A percentile compares a stretch with the other conserved stretches of the same genome.
Conservation (phyloP, 768 basidiomycete genomes). For the Collybiopsis luxurians region DNA sequence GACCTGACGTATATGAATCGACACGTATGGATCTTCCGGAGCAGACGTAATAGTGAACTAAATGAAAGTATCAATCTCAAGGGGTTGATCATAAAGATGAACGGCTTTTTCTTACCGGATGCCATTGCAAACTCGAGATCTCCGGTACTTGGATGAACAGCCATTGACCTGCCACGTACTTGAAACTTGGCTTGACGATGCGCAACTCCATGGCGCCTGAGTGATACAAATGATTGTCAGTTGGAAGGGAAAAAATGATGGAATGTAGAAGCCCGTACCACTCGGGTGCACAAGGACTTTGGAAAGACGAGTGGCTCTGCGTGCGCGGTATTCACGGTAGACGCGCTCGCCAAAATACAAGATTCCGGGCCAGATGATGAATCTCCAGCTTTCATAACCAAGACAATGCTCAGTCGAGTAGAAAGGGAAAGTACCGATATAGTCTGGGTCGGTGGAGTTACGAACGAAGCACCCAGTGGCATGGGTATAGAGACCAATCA, state of each 20-base stretch:
- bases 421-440: constrained; percentile 74
- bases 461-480: constrained; percentile 96
- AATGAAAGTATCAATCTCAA: background rate
- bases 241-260: constrained; percentile 3
- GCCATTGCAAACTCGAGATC: constrained; percentile 84
- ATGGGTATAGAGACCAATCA: constrained; percentile 86
- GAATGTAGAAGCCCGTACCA: constrained; percentile 42
- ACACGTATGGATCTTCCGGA: constrained; percentile 91
- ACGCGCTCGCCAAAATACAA: constrained; percentile 87
- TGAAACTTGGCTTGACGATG: constrained; percentile 89
- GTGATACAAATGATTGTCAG: constrained; percentile 7
- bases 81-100: constrained; percentile 64
- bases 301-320: constrained; percentile 73
- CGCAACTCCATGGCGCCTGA: constrained; percentile 90
- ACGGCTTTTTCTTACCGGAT: constrained; percentile 65
- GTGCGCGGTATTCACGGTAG: constrained; percentile 78
- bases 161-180: constrained; percentile 91
- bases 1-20: constrained; percentile 90
- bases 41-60: constrained; percentile 96
- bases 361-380: constrained; percentile 89
- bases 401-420: constrained; percentile 86
- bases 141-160: constrained; percentile 88
- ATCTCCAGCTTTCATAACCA: constrained; percentile 90
- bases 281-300: constrained; percentile 90
- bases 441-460: constrained; percentile 73